A percentile compares a stretch with the other conserved stretches of the same genome.
Evolutionary conservation across 2,329 filamentous ascomycete species (phyloP).

Genomic region (Trichoderma cornu-damae): DNA sequence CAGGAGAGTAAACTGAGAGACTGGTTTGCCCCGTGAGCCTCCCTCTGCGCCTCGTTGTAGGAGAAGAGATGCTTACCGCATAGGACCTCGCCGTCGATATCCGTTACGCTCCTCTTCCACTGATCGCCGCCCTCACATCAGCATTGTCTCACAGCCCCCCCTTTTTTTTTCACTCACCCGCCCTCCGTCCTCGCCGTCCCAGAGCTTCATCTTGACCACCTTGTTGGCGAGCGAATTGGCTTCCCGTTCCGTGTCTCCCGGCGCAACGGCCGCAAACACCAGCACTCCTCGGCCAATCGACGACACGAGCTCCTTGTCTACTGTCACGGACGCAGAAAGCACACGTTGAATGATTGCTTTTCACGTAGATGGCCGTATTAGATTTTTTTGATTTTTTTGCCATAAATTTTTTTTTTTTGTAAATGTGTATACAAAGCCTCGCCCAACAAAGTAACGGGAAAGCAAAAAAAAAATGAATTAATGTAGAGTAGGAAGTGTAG

Average conservation of each 20-base stretch:
- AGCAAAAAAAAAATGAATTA: no score
- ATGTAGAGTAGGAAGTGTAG: background rate
- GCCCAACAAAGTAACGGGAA: background rate
- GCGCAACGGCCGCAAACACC: slow-evolving; percentile 86
- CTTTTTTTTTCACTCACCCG: slow-evolving; percentile 51
- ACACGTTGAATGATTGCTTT: slow-evolving; percentile 89
- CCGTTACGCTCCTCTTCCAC: slow-evolving; percentile 88
- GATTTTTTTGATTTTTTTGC: no score
- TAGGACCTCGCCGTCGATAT: slow-evolving; percentile 87
- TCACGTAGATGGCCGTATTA: background rate
- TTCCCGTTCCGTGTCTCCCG: slow-evolving; percentile 85
- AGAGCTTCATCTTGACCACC: slow-evolving; percentile 83
- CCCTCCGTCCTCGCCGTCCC: slow-evolving; percentile 73
- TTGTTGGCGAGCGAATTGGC: slow-evolving; percentile 78
- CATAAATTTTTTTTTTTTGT: no score
- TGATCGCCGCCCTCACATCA: slow-evolving; percentile 33
- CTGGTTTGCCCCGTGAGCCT: slow-evolving; percentile 42
- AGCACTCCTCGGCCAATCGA: slow-evolving; percentile 86
- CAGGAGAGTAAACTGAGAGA: slow-evolving; percentile 93
- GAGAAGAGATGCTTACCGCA: slow-evolving; percentile 59
- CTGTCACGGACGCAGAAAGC: slow-evolving; percentile 89
- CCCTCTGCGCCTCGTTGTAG: no score
- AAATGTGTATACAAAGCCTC: no score
- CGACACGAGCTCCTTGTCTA: slow-evolving; percentile 84
- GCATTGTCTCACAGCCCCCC: background rate